Evolutionary conservation across 2,329 filamentous ascomycete species (phyloP), one percentile per base, ranked within the genome.

Genomic region (Neocatenulostroma microsporum): DNA sequence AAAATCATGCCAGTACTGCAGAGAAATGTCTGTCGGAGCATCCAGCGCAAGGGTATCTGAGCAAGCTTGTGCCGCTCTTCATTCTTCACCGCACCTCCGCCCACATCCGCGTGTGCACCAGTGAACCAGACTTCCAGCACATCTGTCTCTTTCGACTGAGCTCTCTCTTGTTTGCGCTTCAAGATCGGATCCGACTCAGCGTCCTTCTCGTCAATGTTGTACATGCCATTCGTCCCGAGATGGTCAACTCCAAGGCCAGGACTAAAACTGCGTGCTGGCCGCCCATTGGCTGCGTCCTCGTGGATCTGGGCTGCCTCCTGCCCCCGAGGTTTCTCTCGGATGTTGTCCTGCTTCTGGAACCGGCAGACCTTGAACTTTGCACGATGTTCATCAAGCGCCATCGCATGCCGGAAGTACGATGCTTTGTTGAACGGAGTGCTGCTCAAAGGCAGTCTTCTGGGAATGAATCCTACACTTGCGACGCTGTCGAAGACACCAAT

Each of bases 1-100:
- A 68, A 68, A n/a, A 66, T 45, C 23, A 69, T 67, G 2, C 63
- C 65, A 0, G 66, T 67, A 32, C 67, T 50, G 50, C 64, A 67
- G 42, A 66, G 62, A 44, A 69, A 69, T 39, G 60, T 63, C 45
- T 69, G 64, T 14, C 65, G 56, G 9, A 69, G 54, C 66, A 69
- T 69, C 66, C 66, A 69, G 3, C 65, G 60, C 3, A 69, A 54
- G 4, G 66, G 65, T 11, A 68, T 68, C 3, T 61, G 61, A 4
- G 63, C 58, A 7, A 69, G 58, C 46, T 63, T 65, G 38, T 68
- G 64, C 2, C 64, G 56, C 26, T 52, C 53, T 21, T 60, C 57
- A 40, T 68, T 67, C 3, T 48, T 39, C 3, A 65, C 61, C 2
- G 65, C 63, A 5, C 67, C 65, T 2, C 64, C 64, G n/a, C 66